Percentiles rank a stretch among this genome's conserved stretches.
phyloP scores from a whole-genome alignment of 176 grass and related monocot species.

The Carex parvula region DNA sequence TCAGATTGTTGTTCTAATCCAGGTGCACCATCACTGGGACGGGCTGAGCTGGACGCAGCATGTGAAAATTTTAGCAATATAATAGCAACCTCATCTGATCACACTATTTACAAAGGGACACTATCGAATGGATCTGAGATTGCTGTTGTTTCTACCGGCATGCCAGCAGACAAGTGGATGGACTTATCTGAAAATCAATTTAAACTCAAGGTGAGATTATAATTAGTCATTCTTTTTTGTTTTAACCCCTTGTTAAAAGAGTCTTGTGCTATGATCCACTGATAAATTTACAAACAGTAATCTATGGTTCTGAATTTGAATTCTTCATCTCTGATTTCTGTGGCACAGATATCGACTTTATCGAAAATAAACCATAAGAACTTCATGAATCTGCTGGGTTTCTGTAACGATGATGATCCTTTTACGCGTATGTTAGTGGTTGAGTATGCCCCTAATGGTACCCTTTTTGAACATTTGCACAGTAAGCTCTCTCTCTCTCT shows the following conservation, averaged over 20 bases:
- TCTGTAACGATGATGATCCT: constrained; percentile 49
- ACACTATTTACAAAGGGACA: constrained; percentile 64
- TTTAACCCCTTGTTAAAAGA: not conserved
- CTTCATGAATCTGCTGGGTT: constrained; percentile 83
- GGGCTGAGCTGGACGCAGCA: constrained; percentile 59
- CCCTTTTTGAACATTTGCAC: constrained; percentile 90
- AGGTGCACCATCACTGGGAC: constrained; percentile 59
- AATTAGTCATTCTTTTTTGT: not conserved
- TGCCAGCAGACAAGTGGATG: constrained; percentile 38
- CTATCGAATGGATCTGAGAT: constrained; percentile 82
- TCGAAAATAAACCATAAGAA: constrained; percentile 91
- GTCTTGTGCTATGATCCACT: not conserved
- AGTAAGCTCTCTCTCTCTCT: constrained; percentile 36
- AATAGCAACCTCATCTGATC: constrained; percentile 42
- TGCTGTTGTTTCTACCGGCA: constrained; percentile 55
- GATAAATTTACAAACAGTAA: not conserved
- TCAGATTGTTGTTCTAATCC: not conserved
- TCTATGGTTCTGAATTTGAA: not conserved
- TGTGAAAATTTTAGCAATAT: constrained; percentile 82
- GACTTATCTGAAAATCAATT: constrained; percentile 45
- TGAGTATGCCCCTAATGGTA: constrained; percentile 76
- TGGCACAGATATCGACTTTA: constrained; percentile 46
- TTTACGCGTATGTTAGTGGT: constrained; percentile 88
- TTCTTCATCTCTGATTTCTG: constrained; percentile 6
- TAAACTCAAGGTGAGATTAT: constrained; percentile 47